Conservation (phyloP, 371 early-diverging fungal genomes). For the Amoeboaphelidium protococcarum region DNA sequence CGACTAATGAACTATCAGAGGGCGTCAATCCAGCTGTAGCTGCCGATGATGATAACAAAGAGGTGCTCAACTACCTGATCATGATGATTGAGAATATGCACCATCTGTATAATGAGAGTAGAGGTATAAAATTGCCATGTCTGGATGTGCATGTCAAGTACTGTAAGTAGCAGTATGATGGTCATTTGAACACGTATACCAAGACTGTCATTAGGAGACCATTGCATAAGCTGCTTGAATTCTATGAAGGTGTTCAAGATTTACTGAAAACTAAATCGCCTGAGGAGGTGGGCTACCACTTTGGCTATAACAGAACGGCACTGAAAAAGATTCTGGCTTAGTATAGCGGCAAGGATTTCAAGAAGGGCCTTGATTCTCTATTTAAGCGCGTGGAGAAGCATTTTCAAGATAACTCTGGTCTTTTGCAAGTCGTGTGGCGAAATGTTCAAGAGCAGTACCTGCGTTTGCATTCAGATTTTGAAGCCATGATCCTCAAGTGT, state of each 20-base stretch:
- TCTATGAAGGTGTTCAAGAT: constrained; percentile 75
- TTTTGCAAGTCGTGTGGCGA: constrained; percentile 71
- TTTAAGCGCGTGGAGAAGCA: constrained; percentile 82
- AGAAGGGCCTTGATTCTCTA: constrained; percentile 44
- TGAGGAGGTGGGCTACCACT: constrained; percentile 59
- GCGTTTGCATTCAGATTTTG: too few relatives aligned
- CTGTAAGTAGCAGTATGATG: constrained; percentile 53
- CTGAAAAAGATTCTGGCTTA: constrained; percentile 54
- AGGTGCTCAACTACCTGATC: constrained; percentile 62
- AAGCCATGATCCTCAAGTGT: too few relatives aligned
- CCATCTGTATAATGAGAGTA: constrained; percentile 46
- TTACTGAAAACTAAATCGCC: constrained; percentile 38
- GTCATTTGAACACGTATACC: constrained; percentile 47
- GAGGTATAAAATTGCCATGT: constrained; percentile 27
- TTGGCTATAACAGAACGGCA: constrained; percentile 55
- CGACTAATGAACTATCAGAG: background rate
- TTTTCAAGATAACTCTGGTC: constrained; percentile 42
- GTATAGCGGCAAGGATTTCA: constrained; percentile 56
- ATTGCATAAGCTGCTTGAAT: constrained; percentile 61
- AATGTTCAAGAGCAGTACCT: constrained; percentile 68
- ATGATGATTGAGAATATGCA: constrained; percentile 76
- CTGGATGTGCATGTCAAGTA: constrained; percentile 52
- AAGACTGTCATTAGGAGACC: constrained; percentile 61
- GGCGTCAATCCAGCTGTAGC: constrained; percentile 9
- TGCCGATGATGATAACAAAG: constrained; percentile 52